Evolutionary conservation across 139 green algal species (phyloP), one percentile per base, ranked within the genome.

Genomic region (Chlamydomonas schloesseri): DNA sequence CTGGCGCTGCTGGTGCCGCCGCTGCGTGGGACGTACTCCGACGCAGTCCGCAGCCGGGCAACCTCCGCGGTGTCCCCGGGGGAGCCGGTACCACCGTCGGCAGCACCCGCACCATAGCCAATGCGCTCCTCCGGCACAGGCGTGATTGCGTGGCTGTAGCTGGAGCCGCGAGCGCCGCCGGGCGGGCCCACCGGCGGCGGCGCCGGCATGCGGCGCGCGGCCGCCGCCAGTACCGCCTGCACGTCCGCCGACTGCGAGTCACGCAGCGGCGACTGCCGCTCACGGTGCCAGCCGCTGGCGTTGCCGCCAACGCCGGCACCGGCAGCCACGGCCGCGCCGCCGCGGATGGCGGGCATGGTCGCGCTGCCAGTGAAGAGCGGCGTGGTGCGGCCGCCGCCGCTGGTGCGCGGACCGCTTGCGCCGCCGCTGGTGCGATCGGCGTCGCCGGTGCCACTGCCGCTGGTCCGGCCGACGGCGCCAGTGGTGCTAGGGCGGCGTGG

Each of bases 81-180:
- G 6, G 42, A 50, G 42, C 42, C 42, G 8, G 42, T 8, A 50
- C 42, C 42, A 50, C 42, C 42, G 42, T 5, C 42, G 42, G 6
- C 42, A 50, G 42, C 42, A 50, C 2, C 62, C 4, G 26, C 62
- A 2, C 62, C 62, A 2, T 34, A 23, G 17, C 11, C 28, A 9
- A 58, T 14, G 2, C 71, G 57, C 34, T 82, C 75, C 75, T 82
- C 75, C 75, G 75, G 75, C 10, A 82, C 75, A 58, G 71, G 31
- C 17, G 53, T 6, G 31, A 81, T 55, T 55, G 26, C 55, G 24
- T 55, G 53, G 73, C 33, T 36, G 75, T 82, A 82, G 57, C 57
- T 82, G 28, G 55, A 31, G 53, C 73, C 73, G 31, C 73, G 73
- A 4, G 17, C 29, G 31, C 1, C n/a, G 53, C 29, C 29, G 29